These are phyloP conservation scores for Phaeolepiota aurea DNA, from an alignment of 768 basidiomycete species.

Conservation along the genomic window DNA sequence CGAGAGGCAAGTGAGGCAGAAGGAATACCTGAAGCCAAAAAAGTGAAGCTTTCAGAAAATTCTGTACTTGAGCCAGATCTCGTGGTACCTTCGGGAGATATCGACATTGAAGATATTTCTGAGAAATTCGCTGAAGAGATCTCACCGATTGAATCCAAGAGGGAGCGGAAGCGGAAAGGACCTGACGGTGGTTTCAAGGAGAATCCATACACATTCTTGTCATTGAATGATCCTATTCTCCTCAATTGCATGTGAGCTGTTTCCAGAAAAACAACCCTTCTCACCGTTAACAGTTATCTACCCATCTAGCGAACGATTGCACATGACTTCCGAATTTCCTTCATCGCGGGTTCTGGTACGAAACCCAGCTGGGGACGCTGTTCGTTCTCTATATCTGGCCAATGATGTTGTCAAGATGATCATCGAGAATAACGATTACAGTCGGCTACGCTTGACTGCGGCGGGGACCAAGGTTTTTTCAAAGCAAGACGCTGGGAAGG, in stretches of 20 bases:
- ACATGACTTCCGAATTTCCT: conserved; percentile 67
- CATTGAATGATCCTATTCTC: conserved; percentile 63
- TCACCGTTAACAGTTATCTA: neutral
- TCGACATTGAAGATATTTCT: neutral
- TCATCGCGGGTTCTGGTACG: conserved; percentile 74
- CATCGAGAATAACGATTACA: conserved; percentile 74
- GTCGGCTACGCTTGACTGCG: conserved; percentile 76
- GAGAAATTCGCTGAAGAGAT: conserved; percentile 1
- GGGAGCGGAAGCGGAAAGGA: conserved; percentile 11
- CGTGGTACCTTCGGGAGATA: conserved; percentile 1
- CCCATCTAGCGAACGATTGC: conserved; percentile 54
- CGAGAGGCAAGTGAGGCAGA: conserved; percentile 35
- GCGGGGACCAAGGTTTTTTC: conserved; percentile 93
- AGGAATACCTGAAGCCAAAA: conserved; percentile 42
- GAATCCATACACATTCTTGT: conserved; percentile 82
- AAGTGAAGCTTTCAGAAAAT: conserved; percentile 26
- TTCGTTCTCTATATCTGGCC: conserved; percentile 80
- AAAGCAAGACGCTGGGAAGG: conserved; percentile 75
- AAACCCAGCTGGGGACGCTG: conserved; percentile 64
- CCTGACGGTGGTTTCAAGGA: conserved; percentile 58
- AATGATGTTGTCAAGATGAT: conserved; percentile 81
- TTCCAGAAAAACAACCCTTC: neutral
- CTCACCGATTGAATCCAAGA: conserved; percentile 5
- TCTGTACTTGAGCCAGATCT: conserved; percentile 7
- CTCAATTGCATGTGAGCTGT: conserved; percentile 60